Evolutionary conservation across 1,284 basidiomycete species (phyloP).

Genomic region (Puccinia coronata): DNA sequence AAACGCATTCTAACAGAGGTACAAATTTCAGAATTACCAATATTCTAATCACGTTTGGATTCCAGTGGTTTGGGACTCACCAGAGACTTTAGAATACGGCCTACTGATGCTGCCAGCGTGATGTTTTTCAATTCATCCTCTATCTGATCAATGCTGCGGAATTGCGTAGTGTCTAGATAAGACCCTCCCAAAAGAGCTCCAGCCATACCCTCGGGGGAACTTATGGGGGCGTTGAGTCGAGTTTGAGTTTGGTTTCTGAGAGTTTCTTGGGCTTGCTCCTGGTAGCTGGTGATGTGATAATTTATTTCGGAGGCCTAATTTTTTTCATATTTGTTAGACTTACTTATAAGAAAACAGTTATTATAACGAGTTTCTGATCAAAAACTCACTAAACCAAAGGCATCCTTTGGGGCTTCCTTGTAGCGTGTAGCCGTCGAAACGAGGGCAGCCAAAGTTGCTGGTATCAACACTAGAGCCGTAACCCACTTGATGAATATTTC

Average conservation of each 20-base stretch:
- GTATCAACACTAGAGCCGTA: constrained; percentile 24
- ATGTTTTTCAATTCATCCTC: constrained; percentile 21
- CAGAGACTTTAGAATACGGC: constrained; percentile 32
- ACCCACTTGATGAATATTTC: background rate
- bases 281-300: constrained; percentile 26
- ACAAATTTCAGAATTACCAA: background rate
- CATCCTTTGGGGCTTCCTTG: constrained; percentile 20
- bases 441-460: background rate
- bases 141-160: constrained; percentile 27
- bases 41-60: no score
- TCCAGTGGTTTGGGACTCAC: constrained; percentile 5
- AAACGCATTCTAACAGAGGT: constrained; percentile 37
- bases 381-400: constrained; percentile 33
- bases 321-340: background rate
- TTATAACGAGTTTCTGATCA: no score
- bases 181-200: constrained; percentile 18
- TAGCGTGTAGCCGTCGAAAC: constrained; percentile 22
- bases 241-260: constrained; percentile 4
- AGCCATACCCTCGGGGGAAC: constrained; percentile 2
- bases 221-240: constrained; percentile 19
- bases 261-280: constrained; percentile 20
- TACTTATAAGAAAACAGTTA: background rate
- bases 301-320: constrained; percentile 22
- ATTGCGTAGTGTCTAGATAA: constrained; percentile 1
- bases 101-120: constrained; percentile 19